Conservation (phyloP, 2,329 filamentous ascomycete species). For the Seiridium unicorne region DNA sequence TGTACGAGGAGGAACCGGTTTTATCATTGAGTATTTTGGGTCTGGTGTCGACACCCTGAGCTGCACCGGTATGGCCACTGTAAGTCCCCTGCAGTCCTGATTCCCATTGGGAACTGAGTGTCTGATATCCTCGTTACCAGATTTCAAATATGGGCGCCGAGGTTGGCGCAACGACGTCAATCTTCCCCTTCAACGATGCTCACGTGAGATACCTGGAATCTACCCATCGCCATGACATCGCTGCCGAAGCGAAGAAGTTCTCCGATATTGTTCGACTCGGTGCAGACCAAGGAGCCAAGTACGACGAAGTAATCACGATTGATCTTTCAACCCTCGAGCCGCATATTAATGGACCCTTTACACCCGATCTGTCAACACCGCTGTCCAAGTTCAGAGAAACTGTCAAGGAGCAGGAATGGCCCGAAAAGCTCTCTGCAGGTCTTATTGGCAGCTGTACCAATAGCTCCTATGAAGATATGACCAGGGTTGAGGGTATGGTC, state of each 20-base stretch:
- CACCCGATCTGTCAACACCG: conserved; percentile 90
- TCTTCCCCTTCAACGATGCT: conserved; percentile 87
- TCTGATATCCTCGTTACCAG: neutral
- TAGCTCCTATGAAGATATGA: conserved; percentile 99
- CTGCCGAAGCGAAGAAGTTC: conserved; percentile 59
- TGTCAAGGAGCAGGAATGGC: conserved; percentile 85
- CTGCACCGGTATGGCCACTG: conserved; percentile 89
- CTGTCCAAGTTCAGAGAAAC: conserved; percentile 85
- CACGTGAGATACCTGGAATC: conserved; percentile 84
- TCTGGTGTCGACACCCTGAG: conserved; percentile 86
- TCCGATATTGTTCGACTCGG: conserved; percentile 58
- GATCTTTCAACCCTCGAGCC: conserved; percentile 88
- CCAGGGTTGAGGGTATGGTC: conserved; percentile 86
- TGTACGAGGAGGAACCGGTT: conserved; percentile 90
- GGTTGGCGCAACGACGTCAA: conserved; percentile 91
- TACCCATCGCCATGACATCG: conserved; percentile 74
- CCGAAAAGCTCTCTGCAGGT: conserved; percentile 84
- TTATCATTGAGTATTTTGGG: conserved; percentile 91
- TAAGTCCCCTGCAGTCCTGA: conserved; percentile 35
- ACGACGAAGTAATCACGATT: conserved; percentile 89
- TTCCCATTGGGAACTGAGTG: conserved; percentile 75
- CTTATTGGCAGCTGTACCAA: conserved; percentile 98
- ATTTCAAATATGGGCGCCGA: conserved; percentile 68
- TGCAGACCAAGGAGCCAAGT: conserved; percentile 79
- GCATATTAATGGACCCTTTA: conserved; percentile 96